Conservation (phyloP, 306 rosid species). For the Hippophae rhamnoides region DNA sequence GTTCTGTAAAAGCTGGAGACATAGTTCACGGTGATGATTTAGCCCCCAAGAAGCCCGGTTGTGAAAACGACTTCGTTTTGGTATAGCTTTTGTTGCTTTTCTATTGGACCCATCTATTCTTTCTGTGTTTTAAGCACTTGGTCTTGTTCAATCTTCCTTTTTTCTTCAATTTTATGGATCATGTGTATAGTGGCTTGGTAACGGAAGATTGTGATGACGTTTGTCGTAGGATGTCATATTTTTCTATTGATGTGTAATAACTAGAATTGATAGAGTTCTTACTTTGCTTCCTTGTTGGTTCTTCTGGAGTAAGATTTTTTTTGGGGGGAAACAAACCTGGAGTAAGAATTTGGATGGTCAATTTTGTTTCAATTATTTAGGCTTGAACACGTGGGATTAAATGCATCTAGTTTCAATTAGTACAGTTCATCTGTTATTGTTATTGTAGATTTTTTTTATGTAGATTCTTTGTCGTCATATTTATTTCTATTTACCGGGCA, state of each 20-base stretch:
- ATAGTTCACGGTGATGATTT: slow-evolving; percentile 63
- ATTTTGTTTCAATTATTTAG: neutral
- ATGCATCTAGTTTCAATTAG: neutral
- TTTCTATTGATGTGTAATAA: neutral
- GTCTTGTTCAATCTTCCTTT: slow-evolving; percentile 5
- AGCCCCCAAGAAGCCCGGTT: slow-evolving; percentile 89
- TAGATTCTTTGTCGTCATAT: too few relatives aligned
- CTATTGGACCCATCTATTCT: slow-evolving; percentile 7
- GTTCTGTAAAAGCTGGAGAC: slow-evolving; percentile 57
- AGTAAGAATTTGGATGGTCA: slow-evolving; percentile 6
- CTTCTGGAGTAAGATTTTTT: slow-evolving; percentile 1
- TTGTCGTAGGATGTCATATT: neutral
- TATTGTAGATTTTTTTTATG: neutral
- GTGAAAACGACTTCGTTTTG: slow-evolving; percentile 77
- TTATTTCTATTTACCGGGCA: too few relatives aligned
- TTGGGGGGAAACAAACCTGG: neutral
- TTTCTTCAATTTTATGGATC: slow-evolving; percentile 17
- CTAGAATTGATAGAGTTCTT: neutral
- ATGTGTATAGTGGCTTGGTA: slow-evolving; percentile 2
- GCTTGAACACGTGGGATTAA: neutral
- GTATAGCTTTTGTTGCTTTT: slow-evolving; percentile 24
- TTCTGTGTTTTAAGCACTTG: slow-evolving; percentile 17
- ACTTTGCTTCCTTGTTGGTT: neutral
- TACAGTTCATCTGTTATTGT: neutral
- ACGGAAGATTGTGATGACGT: neutral